phyloP scores from a whole-genome alignment of 2,329 filamentous ascomycete species.

The Pseudopyrenochaeta lycopersici region DNA sequence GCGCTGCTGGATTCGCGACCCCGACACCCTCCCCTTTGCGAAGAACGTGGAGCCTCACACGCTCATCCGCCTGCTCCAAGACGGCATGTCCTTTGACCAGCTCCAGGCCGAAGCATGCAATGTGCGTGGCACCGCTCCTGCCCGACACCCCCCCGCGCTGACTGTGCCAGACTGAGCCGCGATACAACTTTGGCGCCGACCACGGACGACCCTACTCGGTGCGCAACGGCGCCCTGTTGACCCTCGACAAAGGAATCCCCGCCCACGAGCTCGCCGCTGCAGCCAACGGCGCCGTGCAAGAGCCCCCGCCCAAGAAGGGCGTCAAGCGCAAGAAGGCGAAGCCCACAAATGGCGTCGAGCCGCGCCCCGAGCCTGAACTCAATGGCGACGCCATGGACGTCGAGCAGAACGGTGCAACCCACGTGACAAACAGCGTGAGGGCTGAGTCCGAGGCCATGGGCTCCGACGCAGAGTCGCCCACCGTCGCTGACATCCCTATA shows the following conservation, averaged over 20 bases:
- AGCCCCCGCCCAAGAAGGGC: slow-evolving; percentile 42
- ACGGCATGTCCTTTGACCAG: slow-evolving; percentile 64
- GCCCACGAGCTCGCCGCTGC: slow-evolving; percentile 46
- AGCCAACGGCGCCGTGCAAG: slow-evolving; percentile 42
- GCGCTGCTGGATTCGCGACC: slow-evolving; percentile 70
- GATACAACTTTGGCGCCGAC: slow-evolving; percentile 50
- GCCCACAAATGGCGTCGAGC: slow-evolving; percentile 41
- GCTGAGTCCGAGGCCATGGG: slow-evolving; percentile 47
- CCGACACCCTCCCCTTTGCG: slow-evolving; percentile 69
- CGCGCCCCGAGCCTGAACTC: slow-evolving; percentile 42
- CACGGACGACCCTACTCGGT: slow-evolving; percentile 50
- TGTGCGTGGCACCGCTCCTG: slow-evolving; percentile 28
- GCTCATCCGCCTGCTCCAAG: slow-evolving; percentile 69
- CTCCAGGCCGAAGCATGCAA: slow-evolving; percentile 48
- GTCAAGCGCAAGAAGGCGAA: slow-evolving; percentile 48
- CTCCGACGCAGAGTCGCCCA: slow-evolving; percentile 50
- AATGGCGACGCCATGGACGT: slow-evolving; percentile 60
- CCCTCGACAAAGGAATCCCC: slow-evolving; percentile 47
- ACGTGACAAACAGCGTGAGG: slow-evolving; percentile 39
- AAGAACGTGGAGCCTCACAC: slow-evolving; percentile 66
- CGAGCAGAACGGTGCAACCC: slow-evolving; percentile 46
- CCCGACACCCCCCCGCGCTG: slow-evolving; percentile 14
- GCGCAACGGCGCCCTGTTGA: slow-evolving; percentile 47
- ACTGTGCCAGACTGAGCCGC: slow-evolving; percentile 39
- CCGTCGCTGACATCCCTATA: slow-evolving; percentile 48